Base-by-base conservation (phyloP, 2,329 filamentous ascomycete species). In the Pestalotiopsis sp. region DNA sequence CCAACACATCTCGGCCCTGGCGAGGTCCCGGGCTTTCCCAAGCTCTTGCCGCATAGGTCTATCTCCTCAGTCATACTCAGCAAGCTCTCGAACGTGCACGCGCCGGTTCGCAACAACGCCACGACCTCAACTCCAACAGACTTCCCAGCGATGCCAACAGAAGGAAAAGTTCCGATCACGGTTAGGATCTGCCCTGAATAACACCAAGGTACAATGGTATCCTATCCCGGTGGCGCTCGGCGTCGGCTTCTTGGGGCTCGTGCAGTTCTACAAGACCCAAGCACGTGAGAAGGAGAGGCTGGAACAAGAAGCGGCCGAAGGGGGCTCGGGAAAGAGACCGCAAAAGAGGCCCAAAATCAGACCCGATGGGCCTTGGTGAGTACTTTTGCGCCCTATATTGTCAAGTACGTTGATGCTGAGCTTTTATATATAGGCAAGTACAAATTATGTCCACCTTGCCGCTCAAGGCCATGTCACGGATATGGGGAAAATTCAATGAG, bases 401-500 rank as follows among this genome's bases (percentile, higher is more conserved):
- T 6, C 4, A 13, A 20, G 2, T n/a, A 23, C 23, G 12, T 23
- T 13, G 9, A 5, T 63, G 14, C 61, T 63, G 14, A 63, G 14
- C 13, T 14, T 13, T 52, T 13, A 11, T 25, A 13, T n/a, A 4
- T 45, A 88, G 86, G 93, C 93, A 95, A 77, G 93, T 98, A 65
- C 93, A 95, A 78, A 89, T 98, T 78, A 97, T 98, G 92, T 97
- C 94, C 7, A 97, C 94, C 2, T 84, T 98, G 70, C 95, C 95
- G 41, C 85, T 98, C 71, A 98, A 98, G 83, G 94, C 94, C 45
- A 87, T 98, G 59, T 97, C 94, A 41, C 89, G 95, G 61, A 78
- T 97, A 72, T 98, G 95, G 95, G 95, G 95, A 49, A 89, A 86
- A 65, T 97, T 98, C 84, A 98, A 98, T 80, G 94, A 97, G 79